Base-by-base conservation (phyloP, 2,329 filamentous ascomycete species). In the Pseudogymnoascus sp. region DNA sequence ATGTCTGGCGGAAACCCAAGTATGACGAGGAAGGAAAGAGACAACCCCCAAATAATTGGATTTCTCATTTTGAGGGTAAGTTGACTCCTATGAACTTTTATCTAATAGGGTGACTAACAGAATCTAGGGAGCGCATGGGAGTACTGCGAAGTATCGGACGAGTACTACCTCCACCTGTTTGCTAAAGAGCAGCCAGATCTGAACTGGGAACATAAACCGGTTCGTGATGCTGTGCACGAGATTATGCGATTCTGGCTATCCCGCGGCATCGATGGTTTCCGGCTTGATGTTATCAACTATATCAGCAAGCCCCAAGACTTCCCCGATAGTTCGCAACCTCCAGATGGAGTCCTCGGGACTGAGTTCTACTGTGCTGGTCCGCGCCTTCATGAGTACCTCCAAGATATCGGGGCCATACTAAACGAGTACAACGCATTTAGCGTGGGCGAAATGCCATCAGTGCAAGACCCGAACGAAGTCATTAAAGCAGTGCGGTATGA, bases 191-290 rank as follows among this genome's bases (percentile, higher is more conserved):
- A 90, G 69, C 87, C 88, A 0, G 87, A 90, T 64, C 77, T 90
- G 15, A 90, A 90, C 70, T 90, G 87, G 87, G 85, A 89, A 61
- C 85, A 86, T 52, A 76, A 78, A 0, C 80, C 82, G 1, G 84
- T 86, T 8, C 81, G 86, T 10, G 76, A 84, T 60, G 87, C 85
- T 0, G 85, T 89, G 1, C 86, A 89, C 67, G 77, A 84, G 3
- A 82, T 86, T 4, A 86, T 89, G 80, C 77, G 78, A 0, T 90
- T 89, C 71, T 90, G 87, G 87, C 79, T 90, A 0, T 78, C 88
- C 61, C 81, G 82, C 1, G 87, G 86, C 0, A 82, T 85, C 0
- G 81, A 84, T 59, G 33, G 55, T 8, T 87, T 87, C 72, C 78
- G 84, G 1, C 84, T 86, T 72, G 84, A 87, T 61, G 83, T 84